These are phyloP conservation scores for Claviceps fusiformis DNA, from an alignment of 2,329 filamentous ascomycete species.

Conservation along the genomic window DNA sequence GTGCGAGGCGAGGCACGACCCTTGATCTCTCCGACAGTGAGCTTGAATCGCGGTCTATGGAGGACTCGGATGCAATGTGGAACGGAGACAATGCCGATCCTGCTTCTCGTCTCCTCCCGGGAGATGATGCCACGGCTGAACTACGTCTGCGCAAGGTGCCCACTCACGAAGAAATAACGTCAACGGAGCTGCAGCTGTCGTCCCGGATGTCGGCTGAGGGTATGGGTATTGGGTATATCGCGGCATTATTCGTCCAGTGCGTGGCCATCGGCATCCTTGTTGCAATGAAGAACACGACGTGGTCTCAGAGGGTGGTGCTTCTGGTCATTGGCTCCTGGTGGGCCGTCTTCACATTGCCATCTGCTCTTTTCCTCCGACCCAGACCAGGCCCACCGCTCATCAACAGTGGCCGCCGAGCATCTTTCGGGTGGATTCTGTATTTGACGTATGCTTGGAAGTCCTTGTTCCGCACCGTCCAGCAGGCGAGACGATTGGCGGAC, in stretches of 20 bases:
- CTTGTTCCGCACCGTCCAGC: conserved; percentile 63
- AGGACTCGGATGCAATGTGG: conserved; percentile 19
- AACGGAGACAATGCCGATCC: conserved; percentile 24
- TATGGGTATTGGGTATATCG: conserved; percentile 86
- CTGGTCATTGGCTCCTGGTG: conserved; percentile 87
- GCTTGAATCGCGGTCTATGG: conserved; percentile 21
- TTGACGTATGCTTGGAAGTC: conserved; percentile 76
- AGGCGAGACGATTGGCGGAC: conserved; percentile 60
- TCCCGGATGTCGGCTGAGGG: conserved; percentile 86
- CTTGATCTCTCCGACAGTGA: conserved; percentile 18
- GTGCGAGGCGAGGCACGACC: conserved; percentile 13
- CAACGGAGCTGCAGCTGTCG: conserved; percentile 62
- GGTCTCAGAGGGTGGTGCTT: conserved; percentile 74
- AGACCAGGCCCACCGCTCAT: conserved; percentile 75
- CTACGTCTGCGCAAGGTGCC: conserved; percentile 23
- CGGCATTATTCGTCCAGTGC: conserved; percentile 73
- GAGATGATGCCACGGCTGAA: conserved; percentile 11
- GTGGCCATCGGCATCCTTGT: conserved; percentile 67
- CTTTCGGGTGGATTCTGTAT: conserved; percentile 49
- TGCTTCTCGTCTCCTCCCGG: conserved; percentile 32
- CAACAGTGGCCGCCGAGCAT: conserved; percentile 23
- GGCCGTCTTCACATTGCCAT: conserved; percentile 80
- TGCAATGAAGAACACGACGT: conserved; percentile 60
- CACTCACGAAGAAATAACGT: conserved; percentile 38
- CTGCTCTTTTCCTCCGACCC: conserved; percentile 74